Evolutionary conservation across 202 grass and related monocot genomes (phyloP).

Genomic region (Zoysia matrella): DNA sequence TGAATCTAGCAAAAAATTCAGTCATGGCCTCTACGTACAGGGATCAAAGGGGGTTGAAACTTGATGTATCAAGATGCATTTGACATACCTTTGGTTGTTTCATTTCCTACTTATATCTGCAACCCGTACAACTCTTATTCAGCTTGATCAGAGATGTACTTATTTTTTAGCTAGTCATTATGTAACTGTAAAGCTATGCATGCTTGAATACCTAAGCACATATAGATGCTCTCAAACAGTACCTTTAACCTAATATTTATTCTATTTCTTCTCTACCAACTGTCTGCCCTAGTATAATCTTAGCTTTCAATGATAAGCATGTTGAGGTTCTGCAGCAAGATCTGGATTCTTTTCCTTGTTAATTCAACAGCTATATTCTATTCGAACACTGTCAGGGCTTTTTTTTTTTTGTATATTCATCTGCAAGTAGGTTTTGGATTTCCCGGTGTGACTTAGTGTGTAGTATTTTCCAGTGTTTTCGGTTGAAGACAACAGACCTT

Average conservation of each 20-base stretch:
- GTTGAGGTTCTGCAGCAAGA: too few species aligned
- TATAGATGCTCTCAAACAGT: constrained; percentile 30
- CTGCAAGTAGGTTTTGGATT: constrained; percentile 52
- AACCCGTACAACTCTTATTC: not conserved
- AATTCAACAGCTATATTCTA: too few species aligned
- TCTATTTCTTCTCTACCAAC: constrained; percentile 43
- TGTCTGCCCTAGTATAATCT: constrained; percentile 51
- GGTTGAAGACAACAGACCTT: constrained; percentile 43
- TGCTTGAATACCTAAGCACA: constrained; percentile 14
- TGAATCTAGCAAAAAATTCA: not conserved
- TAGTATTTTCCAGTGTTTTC: constrained; percentile 36
- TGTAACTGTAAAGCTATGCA: not conserved
- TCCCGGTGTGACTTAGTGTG: constrained; percentile 29
- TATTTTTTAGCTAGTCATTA: constrained; percentile 20
- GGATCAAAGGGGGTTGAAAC: not conserved
- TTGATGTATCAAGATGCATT: not conserved
- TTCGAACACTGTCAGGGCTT: constrained; percentile 48
- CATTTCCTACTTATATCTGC: not conserved
- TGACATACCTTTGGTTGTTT: not conserved
- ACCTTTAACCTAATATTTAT: constrained; percentile 40
- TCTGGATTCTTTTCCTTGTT: too few species aligned
- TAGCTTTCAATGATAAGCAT: constrained; percentile 39
- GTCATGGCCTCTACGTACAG: not conserved
- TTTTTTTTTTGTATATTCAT: constrained; percentile 47
- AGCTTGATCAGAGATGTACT: constrained; percentile 9